phyloP scores from a whole-genome alignment of 2,329 filamentous ascomycete species.

The Botrytis medusae region DNA sequence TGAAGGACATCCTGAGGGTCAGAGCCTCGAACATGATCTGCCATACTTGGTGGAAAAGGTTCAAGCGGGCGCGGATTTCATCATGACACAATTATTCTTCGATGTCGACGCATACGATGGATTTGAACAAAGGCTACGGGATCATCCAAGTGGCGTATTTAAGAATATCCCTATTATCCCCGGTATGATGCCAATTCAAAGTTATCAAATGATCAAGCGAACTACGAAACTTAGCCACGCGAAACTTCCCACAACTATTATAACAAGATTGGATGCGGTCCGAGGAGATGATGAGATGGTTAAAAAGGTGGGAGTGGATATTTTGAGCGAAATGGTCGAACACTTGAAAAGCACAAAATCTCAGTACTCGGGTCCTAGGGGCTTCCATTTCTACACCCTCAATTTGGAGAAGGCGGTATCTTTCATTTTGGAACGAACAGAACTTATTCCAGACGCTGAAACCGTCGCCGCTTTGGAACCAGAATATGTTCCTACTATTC shows the following conservation, averaged over 20 bases:
- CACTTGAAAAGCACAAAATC: constrained; percentile 65
- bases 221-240: constrained; percentile 95
- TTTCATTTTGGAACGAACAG: constrained; percentile 81
- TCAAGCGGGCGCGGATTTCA: constrained; percentile 88
- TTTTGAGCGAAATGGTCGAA: constrained; percentile 80
- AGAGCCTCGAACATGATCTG: constrained; percentile 75
- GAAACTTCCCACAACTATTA: constrained; percentile 68
- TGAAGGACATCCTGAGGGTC: constrained; percentile 73
- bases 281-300: constrained; percentile 79
- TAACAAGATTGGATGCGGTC: constrained; percentile 69
- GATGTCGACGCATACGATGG: constrained; percentile 77
- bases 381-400: constrained; percentile 96
- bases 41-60: constrained; percentile 90
- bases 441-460: constrained; percentile 70
- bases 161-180: constrained; percentile 87
- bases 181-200: constrained; percentile 96
- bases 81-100: constrained; percentile 98
- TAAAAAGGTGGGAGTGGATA: constrained; percentile 76
- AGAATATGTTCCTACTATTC: constrained; percentile 46
- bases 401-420: constrained; percentile 96
- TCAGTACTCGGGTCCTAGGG: constrained; percentile 60
- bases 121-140: constrained; percentile 75
- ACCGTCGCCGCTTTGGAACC: constrained; percentile 38
- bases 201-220: constrained; percentile 90
- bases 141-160: constrained; percentile 82